Conservation (phyloP, 345 rosid species). For the Camelina hispida region DNA sequence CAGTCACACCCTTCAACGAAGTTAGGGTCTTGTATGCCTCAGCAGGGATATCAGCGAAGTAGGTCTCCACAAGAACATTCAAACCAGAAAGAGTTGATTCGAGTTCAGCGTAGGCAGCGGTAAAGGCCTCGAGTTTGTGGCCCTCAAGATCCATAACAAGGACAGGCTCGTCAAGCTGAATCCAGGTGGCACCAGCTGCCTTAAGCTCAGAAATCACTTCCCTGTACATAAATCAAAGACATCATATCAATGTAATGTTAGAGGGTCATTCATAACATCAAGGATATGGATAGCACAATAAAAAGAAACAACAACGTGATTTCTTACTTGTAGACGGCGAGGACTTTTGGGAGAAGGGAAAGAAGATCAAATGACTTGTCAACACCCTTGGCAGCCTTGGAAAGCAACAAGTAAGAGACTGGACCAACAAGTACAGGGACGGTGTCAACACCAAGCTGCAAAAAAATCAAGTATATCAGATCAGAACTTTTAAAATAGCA, state of each 20-base stretch:
- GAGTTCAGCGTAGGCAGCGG: conserved; percentile 74
- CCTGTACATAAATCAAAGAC: conserved; percentile 50
- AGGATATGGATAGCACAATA: not conserved
- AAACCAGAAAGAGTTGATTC: conserved; percentile 86
- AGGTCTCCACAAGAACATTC: conserved; percentile 86
- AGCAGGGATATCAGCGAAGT: conserved; percentile 93
- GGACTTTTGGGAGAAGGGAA: conserved; percentile 83
- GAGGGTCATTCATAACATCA: conserved; percentile 9
- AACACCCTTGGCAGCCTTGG: conserved; percentile 96
- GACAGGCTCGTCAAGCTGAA: conserved; percentile 95
- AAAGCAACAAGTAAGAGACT: conserved; percentile 89
- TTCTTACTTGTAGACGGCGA: conserved; percentile 87
- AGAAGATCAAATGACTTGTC: conserved; percentile 84
- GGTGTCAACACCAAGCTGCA: conserved; percentile 92
- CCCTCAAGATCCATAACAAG: conserved; percentile 93
- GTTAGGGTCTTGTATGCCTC: conserved; percentile 82
- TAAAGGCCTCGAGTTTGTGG: conserved; percentile 81
- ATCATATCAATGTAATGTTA: conserved; percentile 34
- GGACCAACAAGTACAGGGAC: conserved; percentile 96
- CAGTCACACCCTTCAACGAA: conserved; percentile 91
- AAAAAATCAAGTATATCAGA: not conserved
- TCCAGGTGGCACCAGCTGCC: conserved; percentile 97
- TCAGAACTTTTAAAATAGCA: conserved; percentile 12
- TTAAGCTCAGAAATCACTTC: conserved; percentile 92
- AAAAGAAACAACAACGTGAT: not conserved